Base-by-base conservation (phyloP, 345 rosid genomes). In the Punica granatum region DNA sequence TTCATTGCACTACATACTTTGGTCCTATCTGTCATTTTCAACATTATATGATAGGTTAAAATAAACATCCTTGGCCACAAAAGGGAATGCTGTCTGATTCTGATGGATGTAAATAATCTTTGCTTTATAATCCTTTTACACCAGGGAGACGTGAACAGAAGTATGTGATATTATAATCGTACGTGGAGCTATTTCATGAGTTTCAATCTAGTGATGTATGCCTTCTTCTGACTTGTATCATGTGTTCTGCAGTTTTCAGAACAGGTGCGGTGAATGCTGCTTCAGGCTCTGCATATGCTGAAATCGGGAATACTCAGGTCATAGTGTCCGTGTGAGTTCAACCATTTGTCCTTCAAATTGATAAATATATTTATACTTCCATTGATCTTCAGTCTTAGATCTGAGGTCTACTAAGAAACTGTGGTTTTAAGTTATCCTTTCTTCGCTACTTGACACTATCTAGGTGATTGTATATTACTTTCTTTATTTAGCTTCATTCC, bases 251-350 rank as follows among this genome's bases (percentile, higher is more conserved):
- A 89, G 96, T 84, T 76, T 89, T 94, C 75, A 87, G 86, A 71
- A 91, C 95, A 0, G 88, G 90, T 32, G 88, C 96, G 37, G 99
- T 91, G 67, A 91, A 79, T 61, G 83, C 92, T 78, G 98, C 98
- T 69, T 81, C 96, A 35, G 97, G 99, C 41, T 91, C 97, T 77
- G 98, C 99, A 67, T 94, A 89, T 77, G 98, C 97, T 37, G 98
- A 91, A 78, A 86, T 91, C 72, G 99, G 97, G 61, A 88, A 86
- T 70, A 91, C 98, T 39, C 88, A 94, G 79, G 99, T 91, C 74
- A 91, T 94, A 39, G 98, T 91, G 67, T 94, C 99, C 5, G 92
- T 94, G 98, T 94, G 80, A 89, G 99, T 89, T 64, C 62, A 33
- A 31, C 18, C 10, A 59, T 37, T 43, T 18, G 25, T 36, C 31